Evolutionary conservation across 2,329 filamentous ascomycete genomes (phyloP), one percentile per base, ranked within the genome.

Genomic region (Plectosphaerella plurivora): DNA sequence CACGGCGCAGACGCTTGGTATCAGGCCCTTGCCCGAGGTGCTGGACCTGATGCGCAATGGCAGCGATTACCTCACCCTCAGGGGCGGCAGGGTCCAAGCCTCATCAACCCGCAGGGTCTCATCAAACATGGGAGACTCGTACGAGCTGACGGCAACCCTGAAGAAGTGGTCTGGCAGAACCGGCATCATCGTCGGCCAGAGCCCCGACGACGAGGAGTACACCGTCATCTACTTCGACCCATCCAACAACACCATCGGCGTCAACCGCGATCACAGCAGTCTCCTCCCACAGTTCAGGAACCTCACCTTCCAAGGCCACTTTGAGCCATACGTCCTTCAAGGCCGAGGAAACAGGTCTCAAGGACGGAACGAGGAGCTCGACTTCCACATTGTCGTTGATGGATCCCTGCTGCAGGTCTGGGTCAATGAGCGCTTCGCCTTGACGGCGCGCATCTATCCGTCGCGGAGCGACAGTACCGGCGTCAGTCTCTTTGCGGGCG

Each of bases 281-380:
- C 51, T 57, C 11, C 53, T 57, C 5, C 51, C 55, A 33, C 55
- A 57, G 48, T 57, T 57, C 36, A 51, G 55, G 42, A 57, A 57
- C 47, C 49, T 39, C 4, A 57, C 44, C 14, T 53, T 57, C 10
- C 44, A 51, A 11, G 55, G 55, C 5, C 55, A 57, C 51, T 57
- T 57, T 11, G 46, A 53, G 46, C 53, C 55, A 12, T 57, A 57
- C 41, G 35, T 53, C 44, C 41, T 57, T 6, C 46, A 8, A 18
- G 41, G 41, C 4, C 5, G n/a, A 5, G 28, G 28, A 8, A 33
- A 33, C 28, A 33, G 8, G 28, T 33, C 28, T 33, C 28, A 33
- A 12, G 8, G 8, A 10, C 10, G 16, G 16, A 37, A 28, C 9
- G 55, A 56, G 24, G 55, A 56, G 5, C 42, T 57, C 15, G 47